Evolutionary conservation across 1,284 basidiomycete species (phyloP).

Genomic region (Blastosporella zonata): DNA sequence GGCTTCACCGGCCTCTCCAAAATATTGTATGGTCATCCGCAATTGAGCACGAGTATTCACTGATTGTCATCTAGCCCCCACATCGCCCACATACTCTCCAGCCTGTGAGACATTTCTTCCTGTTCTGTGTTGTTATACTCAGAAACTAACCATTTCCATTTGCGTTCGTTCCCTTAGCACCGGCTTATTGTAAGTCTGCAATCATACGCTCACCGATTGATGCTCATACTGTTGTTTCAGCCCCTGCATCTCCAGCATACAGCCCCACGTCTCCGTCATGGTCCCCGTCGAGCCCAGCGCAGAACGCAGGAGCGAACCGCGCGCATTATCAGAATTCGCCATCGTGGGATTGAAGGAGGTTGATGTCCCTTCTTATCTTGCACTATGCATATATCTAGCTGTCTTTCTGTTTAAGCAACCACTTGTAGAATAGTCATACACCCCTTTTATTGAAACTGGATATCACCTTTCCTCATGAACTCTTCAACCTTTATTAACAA

Average conservation of each 20-base stretch:
- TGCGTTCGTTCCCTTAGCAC: slow-evolving; percentile 37
- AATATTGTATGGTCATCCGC: slow-evolving; percentile 65
- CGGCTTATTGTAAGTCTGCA: slow-evolving; percentile 65
- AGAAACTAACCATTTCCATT: slow-evolving; percentile 19
- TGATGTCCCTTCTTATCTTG: slow-evolving; percentile 17
- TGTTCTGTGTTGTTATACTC: slow-evolving; percentile 11
- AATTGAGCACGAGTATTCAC: slow-evolving; percentile 2
- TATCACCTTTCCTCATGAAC: neutral
- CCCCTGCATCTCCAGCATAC: slow-evolving; percentile 81
- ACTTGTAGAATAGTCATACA: slow-evolving; percentile 27
- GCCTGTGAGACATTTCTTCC: slow-evolving; percentile 56
- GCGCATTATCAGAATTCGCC: slow-evolving; percentile 34
- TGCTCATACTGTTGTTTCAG: slow-evolving; percentile 33
- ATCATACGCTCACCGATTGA: slow-evolving; percentile 9
- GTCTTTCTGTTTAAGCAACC: slow-evolving; percentile 22
- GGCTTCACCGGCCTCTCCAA: slow-evolving; percentile 81
- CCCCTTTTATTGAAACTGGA: slow-evolving; percentile 21
- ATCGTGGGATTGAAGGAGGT: slow-evolving; percentile 28
- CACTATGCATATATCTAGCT: slow-evolving; percentile 29
- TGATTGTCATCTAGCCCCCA: slow-evolving; percentile 52
- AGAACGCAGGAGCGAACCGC: slow-evolving; percentile 31
- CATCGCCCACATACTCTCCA: slow-evolving; percentile 80
- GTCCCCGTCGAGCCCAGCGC: slow-evolving; percentile 78
- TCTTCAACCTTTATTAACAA: too few species aligned
- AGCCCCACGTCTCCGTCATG: slow-evolving; percentile 79